Conservation (phyloP, 1,139 yeast species). For the Pneumocystis sp. region DNA sequence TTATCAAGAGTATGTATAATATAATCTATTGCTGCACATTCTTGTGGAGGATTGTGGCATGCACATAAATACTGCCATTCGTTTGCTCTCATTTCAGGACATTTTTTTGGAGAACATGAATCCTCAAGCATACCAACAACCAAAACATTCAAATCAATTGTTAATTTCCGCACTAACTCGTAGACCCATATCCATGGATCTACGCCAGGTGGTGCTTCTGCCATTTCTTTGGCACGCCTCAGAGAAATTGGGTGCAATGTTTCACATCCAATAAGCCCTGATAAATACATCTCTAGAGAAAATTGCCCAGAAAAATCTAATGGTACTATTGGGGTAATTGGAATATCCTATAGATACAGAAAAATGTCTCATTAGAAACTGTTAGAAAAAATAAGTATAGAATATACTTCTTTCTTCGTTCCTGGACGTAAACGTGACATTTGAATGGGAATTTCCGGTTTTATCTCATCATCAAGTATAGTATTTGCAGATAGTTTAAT, state of each 20-base stretch:
- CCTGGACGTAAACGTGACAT: not conserved
- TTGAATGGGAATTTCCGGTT: not conserved
- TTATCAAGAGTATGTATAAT: slow-evolving; percentile 5
- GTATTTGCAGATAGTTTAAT: not conserved
- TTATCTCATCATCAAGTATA: not conserved
- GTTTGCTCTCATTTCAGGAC: slow-evolving; percentile 4
- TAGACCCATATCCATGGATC: not conserved
- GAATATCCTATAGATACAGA: not conserved
- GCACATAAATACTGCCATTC: slow-evolving; percentile 4
- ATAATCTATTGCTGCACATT: slow-evolving; percentile 4
- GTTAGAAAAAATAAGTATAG: not conserved
- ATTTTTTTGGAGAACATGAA: not conserved
- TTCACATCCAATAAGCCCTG: not conserved
- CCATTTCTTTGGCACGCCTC: not conserved
- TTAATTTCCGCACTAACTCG: not conserved
- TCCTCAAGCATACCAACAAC: slow-evolving; percentile 1
- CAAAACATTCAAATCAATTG: not conserved
- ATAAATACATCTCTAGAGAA: not conserved
- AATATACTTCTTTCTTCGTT: not conserved
- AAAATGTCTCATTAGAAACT: not conserved
- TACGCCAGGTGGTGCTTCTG: not conserved
- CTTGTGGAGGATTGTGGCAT: not conserved
- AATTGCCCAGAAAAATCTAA: not conserved
- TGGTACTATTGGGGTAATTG: not conserved
- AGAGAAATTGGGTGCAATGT: not conserved